Evolutionary conservation across 129 eudicot genomes (phyloP).

Genomic region (Calendula officinalis): DNA sequence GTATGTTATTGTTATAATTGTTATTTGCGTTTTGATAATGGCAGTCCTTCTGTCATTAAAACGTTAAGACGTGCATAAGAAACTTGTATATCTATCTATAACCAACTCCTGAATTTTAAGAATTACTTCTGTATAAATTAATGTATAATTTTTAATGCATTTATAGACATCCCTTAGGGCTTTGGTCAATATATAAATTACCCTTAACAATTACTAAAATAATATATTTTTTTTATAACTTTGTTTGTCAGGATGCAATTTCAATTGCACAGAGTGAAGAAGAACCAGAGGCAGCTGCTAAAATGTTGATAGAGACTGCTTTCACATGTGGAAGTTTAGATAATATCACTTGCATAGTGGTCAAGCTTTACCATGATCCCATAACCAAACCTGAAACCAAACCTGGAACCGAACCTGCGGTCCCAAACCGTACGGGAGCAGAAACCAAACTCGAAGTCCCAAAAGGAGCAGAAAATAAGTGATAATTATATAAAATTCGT

Average conservation of each 20-base stretch:
- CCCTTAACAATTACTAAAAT: too few species aligned
- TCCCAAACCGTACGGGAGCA: background rate
- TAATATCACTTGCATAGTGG: slow-evolving; percentile 85
- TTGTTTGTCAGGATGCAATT: slow-evolving; percentile 58
- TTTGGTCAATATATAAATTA: too few species aligned
- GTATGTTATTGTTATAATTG: slow-evolving; percentile 26
- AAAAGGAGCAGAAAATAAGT: background rate
- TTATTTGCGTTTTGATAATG: background rate
- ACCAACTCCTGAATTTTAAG: too few species aligned
- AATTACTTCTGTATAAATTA: too few species aligned
- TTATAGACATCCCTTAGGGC: too few species aligned
- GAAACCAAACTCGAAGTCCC: slow-evolving; percentile 5
- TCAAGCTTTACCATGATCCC: slow-evolving; percentile 52
- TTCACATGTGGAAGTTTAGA: slow-evolving; percentile 78
- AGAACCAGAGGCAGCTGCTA: slow-evolving; percentile 70
- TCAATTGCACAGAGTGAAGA: slow-evolving; percentile 64
- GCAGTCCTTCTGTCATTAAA: background rate
- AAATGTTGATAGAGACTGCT: slow-evolving; percentile 75
- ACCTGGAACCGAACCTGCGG: background rate
- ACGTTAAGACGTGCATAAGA: too few species aligned
- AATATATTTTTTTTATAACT: background rate
- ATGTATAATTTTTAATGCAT: too few species aligned
- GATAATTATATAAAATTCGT: background rate
- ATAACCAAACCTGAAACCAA: slow-evolving; percentile 8
- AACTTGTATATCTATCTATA: too few species aligned